These are phyloP conservation scores for Ulota crispa DNA, from an alignment of 225 moss, liverwort and hornwort species.

Conservation along the genomic window DNA sequence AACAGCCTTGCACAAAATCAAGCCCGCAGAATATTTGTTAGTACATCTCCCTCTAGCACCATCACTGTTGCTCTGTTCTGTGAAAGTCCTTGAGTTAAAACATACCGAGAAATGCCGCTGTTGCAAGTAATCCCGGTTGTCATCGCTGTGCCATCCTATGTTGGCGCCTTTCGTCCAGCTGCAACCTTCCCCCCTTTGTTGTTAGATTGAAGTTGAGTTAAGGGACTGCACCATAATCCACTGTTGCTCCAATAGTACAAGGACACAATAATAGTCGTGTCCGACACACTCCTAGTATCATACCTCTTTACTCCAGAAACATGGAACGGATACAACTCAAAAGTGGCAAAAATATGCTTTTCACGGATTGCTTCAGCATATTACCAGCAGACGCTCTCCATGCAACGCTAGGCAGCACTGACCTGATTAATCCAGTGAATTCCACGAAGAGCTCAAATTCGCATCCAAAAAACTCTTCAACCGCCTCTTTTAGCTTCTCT, in stretches of 20 bases:
- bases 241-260: slow-evolving; percentile 3
- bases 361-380: not conserved
- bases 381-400: not conserved
- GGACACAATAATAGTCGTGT: not conserved
- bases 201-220: slow-evolving; percentile 11
- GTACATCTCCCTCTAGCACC: not conserved
- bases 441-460: slow-evolving; percentile 89
- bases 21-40: not conserved
- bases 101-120: slow-evolving; percentile 87
- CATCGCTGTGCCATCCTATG: slow-evolving; percentile 94
- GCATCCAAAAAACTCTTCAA: slow-evolving; percentile 74
- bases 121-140: slow-evolving; percentile 73
- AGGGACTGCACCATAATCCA: not conserved
- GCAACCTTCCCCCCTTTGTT: slow-evolving; percentile 26
- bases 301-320: not conserved
- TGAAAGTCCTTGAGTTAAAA: not conserved
- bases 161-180: slow-evolving; percentile 85
- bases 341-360: not conserved
- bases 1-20: slow-evolving; percentile 61
- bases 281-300: not conserved
- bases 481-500: slow-evolving; percentile 82
- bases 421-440: slow-evolving; percentile 96
- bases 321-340: not conserved
- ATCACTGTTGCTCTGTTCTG: not conserved
- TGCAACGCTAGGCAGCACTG: not conserved